Conservation (phyloP, 2,329 filamentous ascomycete genomes). For the Aspergillus quadrilineatus region DNA sequence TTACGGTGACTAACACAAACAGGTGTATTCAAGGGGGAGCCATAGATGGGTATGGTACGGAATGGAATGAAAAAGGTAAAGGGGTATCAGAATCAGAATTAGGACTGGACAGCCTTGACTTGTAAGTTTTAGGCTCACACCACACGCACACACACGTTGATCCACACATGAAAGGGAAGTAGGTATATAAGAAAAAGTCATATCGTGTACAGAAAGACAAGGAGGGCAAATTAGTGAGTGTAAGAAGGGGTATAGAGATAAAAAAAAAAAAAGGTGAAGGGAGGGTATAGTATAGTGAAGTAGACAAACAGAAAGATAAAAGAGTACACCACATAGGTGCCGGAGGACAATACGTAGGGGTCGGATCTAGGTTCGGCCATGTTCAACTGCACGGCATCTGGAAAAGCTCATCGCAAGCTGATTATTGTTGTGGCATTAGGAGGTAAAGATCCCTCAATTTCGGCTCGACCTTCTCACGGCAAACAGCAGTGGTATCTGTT, state of each 20-base stretch:
- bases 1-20: not conserved
- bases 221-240: slow-evolving; percentile 1
- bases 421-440: not conserved
- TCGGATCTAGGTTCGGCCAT: not conserved
- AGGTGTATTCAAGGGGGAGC: not conserved
- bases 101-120: not conserved
- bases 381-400: not conserved
- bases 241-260: not conserved
- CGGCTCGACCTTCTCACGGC: not conserved
- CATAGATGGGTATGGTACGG: not conserved
- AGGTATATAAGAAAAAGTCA: not conserved
- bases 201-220: not conserved
- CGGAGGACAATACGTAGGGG: too few relatives aligned
- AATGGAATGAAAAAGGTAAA: not conserved
- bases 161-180: not conserved
- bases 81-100: slow-evolving; percentile 13
- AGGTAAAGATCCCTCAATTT: not conserved
- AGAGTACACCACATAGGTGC: not conserved
- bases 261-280: not conserved
- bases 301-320: not conserved
- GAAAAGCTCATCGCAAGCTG: not conserved
- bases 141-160: not conserved
- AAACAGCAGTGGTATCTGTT: not conserved
- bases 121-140: not conserved
- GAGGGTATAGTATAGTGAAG: slow-evolving; percentile 1